A percentile compares a stretch with the other conserved stretches of the same genome.
These are phyloP conservation scores for Cyclotella distinguenda DNA, from an alignment of 108 stramenopile genomes.

Conservation along the genomic window DNA sequence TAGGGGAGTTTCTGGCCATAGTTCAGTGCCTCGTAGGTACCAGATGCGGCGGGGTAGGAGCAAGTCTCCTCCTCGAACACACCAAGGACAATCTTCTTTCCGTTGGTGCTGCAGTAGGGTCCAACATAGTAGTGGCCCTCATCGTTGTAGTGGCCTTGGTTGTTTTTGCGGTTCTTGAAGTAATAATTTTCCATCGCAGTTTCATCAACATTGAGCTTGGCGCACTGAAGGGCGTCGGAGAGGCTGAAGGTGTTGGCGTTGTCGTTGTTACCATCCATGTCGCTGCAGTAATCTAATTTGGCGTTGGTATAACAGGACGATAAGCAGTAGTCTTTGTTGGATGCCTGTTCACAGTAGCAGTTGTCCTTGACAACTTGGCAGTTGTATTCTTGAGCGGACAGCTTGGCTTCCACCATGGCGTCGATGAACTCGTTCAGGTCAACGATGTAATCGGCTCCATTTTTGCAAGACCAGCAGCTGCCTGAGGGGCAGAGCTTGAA, in stretches of 20 bases:
- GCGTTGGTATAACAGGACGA: constrained; percentile 48
- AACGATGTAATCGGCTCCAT: constrained; percentile 61
- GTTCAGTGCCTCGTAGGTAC: constrained; percentile 61
- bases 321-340: constrained; percentile 57
- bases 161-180: constrained; percentile 53
- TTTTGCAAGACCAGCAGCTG: constrained; percentile 41
- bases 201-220: constrained; percentile 16
- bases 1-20: constrained; percentile 49
- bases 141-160: constrained; percentile 50
- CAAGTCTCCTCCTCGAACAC: constrained; percentile 73
- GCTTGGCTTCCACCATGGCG: constrained; percentile 36
- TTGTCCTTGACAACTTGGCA: constrained; percentile 63
- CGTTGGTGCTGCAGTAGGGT: constrained; percentile 63
- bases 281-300: constrained; percentile 48
- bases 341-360: constrained; percentile 67
- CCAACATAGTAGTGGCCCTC: constrained; percentile 44
- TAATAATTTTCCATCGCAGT: constrained; percentile 51
- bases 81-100: constrained; percentile 66
- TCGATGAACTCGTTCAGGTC: constrained; percentile 68
- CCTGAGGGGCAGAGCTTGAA: constrained; percentile 64
- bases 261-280: constrained; percentile 27
- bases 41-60: constrained; percentile 44
- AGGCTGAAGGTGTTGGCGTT: constrained; percentile 9
- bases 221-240: constrained; percentile 10
- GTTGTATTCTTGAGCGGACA: constrained; percentile 46